These are phyloP conservation scores for Scenedesmus sp. DNA, from an alignment of 163 green algal species.

Conservation along the genomic window DNA sequence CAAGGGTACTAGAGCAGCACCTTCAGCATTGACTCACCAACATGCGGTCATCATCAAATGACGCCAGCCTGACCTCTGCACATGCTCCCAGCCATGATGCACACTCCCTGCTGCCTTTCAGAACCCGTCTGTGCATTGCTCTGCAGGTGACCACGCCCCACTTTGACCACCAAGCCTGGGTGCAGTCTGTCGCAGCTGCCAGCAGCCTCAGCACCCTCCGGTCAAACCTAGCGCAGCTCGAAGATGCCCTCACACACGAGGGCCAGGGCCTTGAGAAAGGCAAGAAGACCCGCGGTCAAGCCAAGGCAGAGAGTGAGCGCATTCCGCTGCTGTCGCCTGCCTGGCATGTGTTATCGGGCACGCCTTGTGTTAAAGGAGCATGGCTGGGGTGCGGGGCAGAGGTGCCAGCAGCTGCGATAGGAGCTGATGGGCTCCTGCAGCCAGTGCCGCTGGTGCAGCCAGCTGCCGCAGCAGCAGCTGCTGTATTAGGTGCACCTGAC, in stretches of 20 bases:
- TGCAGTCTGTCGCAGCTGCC: background rate
- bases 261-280: background rate
- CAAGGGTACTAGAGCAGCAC: no score
- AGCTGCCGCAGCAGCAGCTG: slow-evolving; percentile 12
- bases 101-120: background rate
- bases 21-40: no score
- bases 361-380: slow-evolving; percentile 26
- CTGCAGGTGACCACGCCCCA: background rate
- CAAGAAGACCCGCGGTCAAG: slow-evolving; percentile 3
- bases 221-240: slow-evolving; percentile 11
- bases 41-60: no score
- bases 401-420: slow-evolving; percentile 23
- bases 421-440: slow-evolving; percentile 8
- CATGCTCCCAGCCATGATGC: background rate
- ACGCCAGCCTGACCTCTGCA: background rate
- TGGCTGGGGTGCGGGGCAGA: slow-evolving; percentile 30
- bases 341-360: background rate
- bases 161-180: slow-evolving; percentile 26
- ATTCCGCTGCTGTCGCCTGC: slow-evolving; percentile 10
- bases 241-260: background rate
- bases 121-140: background rate
- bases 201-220: background rate
- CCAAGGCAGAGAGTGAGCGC: slow-evolving; percentile 18
- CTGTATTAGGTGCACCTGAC: background rate
- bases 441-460: background rate